These are phyloP conservation scores for Serendipita vermifera DNA, from an alignment of 768 basidiomycete species.

Conservation along the genomic window DNA sequence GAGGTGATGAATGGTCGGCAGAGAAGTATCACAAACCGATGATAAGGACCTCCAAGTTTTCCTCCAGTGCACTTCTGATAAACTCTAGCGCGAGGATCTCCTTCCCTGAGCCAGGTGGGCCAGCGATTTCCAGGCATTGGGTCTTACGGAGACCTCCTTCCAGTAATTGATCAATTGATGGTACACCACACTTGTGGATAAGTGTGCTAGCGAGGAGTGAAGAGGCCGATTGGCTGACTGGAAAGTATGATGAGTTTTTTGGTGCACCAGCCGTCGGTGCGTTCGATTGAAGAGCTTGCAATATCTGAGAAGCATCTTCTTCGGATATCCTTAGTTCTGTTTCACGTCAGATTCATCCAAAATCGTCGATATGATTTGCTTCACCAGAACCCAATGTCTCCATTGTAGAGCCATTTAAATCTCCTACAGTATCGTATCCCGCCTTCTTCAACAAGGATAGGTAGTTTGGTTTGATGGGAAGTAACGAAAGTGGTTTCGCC, in stretches of 20 bases:
- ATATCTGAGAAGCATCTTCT: not conserved
- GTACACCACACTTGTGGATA: not conserved
- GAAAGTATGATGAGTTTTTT: not conserved
- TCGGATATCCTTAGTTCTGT: not conserved
- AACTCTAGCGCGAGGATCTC: slow-evolving; percentile 42
- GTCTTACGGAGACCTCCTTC: slow-evolving; percentile 50
- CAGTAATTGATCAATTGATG: slow-evolving; percentile 40
- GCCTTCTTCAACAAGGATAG: not conserved
- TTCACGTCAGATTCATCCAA: not conserved
- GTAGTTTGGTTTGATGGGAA: not conserved
- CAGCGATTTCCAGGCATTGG: slow-evolving; percentile 58
- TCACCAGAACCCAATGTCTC: not conserved
- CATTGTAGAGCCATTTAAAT: not conserved
- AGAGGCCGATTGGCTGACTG: not conserved
- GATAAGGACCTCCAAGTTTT: slow-evolving; percentile 44
- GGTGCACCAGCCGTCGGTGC: not conserved
- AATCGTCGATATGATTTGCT: not conserved
- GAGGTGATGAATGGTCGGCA: slow-evolving; percentile 10
- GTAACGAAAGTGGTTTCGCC: not conserved
- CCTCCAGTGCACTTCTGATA: slow-evolving; percentile 34
- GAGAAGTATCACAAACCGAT: slow-evolving; percentile 36
- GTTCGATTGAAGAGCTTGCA: not conserved
- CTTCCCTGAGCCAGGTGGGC: slow-evolving; percentile 61
- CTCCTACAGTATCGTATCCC: not conserved
- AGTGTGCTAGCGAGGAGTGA: not conserved